These are phyloP conservation scores for Exophiala bonariae DNA, from an alignment of 2,329 filamentous ascomycete species.

Conservation along the genomic window DNA sequence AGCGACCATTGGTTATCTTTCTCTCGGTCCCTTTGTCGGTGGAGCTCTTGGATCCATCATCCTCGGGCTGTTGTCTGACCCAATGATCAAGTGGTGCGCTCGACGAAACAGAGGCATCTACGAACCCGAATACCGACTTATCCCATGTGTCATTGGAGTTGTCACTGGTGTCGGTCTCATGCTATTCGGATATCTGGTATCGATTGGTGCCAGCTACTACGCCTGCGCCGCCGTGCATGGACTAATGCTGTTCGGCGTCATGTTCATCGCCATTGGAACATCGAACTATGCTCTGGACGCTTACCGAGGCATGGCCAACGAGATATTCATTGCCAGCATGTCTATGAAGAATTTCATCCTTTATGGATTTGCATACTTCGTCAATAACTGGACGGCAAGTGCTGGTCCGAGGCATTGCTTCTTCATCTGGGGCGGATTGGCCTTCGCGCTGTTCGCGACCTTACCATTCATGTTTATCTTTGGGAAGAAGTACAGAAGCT, in stretches of 20 bases:
- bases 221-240: conserved; percentile 17
- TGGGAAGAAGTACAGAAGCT: conserved; percentile 21
- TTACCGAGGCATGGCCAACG: conserved; percentile 44
- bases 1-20: conserved; percentile 29
- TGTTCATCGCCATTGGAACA: conserved; percentile 44
- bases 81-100: conserved; percentile 37
- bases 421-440: conserved; percentile 16
- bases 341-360: conserved; percentile 47
- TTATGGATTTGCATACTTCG: conserved; percentile 35
- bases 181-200: conserved; percentile 33
- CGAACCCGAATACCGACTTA: conserved; percentile 43
- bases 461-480: conserved; percentile 13
- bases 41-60: conserved; percentile 35
- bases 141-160: conserved; percentile 36
- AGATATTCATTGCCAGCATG: conserved; percentile 47
- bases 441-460: conserved; percentile 14
- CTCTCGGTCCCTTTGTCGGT: conserved; percentile 15
- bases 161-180: conserved; percentile 52
- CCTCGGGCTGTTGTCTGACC: conserved; percentile 36
- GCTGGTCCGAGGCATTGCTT: conserved; percentile 16
- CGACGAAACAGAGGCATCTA: conserved; percentile 43
- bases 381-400: conserved; percentile 17
- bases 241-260: conserved; percentile 18
- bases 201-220: neutral
- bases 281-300: conserved; percentile 54